Percentiles rank a stretch among this genome's conserved stretches.
Evolutionary conservation across 345 rosid species (phyloP).

Genomic region (Eucalyptus globulus): DNA sequence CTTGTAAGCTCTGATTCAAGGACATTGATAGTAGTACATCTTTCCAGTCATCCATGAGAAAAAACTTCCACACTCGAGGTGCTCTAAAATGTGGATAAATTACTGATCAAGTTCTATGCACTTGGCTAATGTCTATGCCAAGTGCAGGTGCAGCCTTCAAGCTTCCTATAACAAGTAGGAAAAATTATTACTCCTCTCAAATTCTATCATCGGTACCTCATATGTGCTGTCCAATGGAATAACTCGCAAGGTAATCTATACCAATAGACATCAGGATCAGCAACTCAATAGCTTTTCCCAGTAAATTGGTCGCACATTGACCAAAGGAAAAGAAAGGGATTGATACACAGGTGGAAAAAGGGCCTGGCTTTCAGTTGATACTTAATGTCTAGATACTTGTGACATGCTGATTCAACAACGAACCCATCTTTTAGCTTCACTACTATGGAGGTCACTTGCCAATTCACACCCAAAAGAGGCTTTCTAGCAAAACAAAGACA

Average conservation of each 20-base stretch:
- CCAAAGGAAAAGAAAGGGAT: neutral
- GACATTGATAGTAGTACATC: neutral
- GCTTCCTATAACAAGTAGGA: neutral
- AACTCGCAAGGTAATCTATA: neutral
- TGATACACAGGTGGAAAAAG: neutral
- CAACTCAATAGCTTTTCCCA: neutral
- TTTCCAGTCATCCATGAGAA: neutral
- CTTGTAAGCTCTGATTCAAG: neutral
- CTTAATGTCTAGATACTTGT: neutral
- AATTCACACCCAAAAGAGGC: neutral
- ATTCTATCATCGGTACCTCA: neutral
- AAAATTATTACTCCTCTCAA: neutral
- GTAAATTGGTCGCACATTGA: neutral
- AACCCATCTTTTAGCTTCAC: neutral
- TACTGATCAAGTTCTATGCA: neutral
- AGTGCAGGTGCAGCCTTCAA: neutral
- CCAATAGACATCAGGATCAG: neutral
- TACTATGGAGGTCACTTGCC: neutral
- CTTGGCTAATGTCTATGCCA: neutral
- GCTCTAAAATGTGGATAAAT: neutral
- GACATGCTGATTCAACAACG: neutral
- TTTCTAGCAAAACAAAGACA: neutral
- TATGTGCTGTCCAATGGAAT: neutral
- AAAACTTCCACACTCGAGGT: neutral
- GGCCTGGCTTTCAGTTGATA: neutral